Percentiles rank a stretch among this genome's conserved stretches.
phyloP scores from a whole-genome alignment of 2,329 filamentous ascomycete genomes.

The Fusarium phyllophilum region DNA sequence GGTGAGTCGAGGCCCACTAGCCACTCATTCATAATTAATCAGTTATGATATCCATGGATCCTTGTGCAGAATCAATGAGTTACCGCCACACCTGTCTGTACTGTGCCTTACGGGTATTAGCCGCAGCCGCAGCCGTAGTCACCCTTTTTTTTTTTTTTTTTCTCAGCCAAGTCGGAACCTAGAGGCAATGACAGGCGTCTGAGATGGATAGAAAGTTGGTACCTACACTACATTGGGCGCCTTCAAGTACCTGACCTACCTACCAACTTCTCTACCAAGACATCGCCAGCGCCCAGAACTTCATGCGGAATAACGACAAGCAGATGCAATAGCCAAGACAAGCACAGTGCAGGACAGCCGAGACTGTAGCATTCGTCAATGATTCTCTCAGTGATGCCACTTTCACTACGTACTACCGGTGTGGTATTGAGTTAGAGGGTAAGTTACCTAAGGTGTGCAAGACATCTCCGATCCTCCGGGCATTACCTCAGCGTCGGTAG shows the following conservation, averaged over 20 bases:
- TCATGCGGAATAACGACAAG: not conserved
- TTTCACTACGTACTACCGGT: not conserved
- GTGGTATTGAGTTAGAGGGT: not conserved
- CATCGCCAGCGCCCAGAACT: not conserved
- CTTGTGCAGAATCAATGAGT: not conserved
- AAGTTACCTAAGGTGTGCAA: too few relatives aligned
- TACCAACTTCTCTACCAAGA: not conserved
- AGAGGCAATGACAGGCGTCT: not conserved
- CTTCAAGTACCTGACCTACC: not conserved
- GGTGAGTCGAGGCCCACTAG: not conserved
- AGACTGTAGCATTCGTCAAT: not conserved
- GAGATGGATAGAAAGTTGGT: not conserved
- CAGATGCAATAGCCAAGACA: not conserved
- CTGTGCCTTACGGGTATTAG: not conserved
- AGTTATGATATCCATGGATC: not conserved
- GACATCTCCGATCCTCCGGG: not conserved
- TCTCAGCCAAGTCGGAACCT: not conserved
- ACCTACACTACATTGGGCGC: not conserved
- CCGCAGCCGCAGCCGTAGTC: too few relatives aligned
- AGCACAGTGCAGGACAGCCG: not conserved
- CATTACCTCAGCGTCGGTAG: not conserved
- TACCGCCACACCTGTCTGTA: not conserved
- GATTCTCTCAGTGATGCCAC: not conserved
- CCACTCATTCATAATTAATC: not conserved
- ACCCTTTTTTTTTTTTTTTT: too few relatives aligned